Evolutionary conservation across 2,329 filamentous ascomycete species (phyloP).

Genomic region (Penicillium thymicola): DNA sequence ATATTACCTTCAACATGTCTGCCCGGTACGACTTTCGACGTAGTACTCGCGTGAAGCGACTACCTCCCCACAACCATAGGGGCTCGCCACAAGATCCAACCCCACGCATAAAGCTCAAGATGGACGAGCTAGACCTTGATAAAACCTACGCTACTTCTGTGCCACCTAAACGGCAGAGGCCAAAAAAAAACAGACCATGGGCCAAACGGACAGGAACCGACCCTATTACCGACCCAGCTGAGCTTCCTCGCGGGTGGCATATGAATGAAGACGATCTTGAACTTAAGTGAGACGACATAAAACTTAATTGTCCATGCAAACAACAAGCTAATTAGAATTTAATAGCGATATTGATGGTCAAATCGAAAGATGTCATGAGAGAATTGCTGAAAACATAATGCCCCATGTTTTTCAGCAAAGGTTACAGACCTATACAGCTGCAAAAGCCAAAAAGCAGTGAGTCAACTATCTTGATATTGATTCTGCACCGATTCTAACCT

Average conservation of each 20-base stretch:
- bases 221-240: neutral
- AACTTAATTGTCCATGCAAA: rapidly evolving
- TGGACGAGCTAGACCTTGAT: conserved; percentile 1
- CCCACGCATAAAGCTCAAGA: neutral
- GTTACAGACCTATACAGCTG: neutral
- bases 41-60: neutral
- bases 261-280: conserved; percentile 4
- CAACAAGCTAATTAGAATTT: neutral
- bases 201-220: neutral
- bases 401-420: neutral
- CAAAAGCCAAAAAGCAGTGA: neutral
- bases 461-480: neutral
- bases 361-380: conserved; percentile 3
- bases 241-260: neutral
- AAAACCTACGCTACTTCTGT: neutral
- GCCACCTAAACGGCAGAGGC: neutral
- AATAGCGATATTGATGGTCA: conserved; percentile 1
- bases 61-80: neutral
- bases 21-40: neutral
- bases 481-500: neutral
- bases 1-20: neutral
- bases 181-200: neutral
- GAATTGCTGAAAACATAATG: conserved; percentile 3
- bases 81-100: neutral
- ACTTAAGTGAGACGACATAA: neutral